A percentile compares a stretch with the other conserved stretches of the same genome.
Evolutionary conservation across 1,284 basidiomycete species (phyloP).

Genomic region (Pulveroboletus ridleyi): DNA sequence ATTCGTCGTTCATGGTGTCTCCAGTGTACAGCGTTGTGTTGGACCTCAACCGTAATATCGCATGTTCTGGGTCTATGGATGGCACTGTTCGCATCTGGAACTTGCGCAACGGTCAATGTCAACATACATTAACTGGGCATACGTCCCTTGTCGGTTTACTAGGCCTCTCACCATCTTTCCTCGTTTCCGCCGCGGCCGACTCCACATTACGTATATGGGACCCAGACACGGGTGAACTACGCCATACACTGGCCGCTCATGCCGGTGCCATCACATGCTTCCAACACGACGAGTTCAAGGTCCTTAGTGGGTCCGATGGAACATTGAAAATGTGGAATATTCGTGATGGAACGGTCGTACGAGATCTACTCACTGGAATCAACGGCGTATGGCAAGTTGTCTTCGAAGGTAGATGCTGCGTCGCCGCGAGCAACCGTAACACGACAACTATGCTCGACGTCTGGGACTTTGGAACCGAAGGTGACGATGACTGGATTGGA

Average conservation of each 20-base stretch:
- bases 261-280: conserved; percentile 97
- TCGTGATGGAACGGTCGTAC: conserved; percentile 80
- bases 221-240: conserved; percentile 80
- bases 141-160: conserved; percentile 90
- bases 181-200: conserved; percentile 95
- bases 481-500: conserved; percentile 62
- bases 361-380: conserved; percentile 88
- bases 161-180: conserved; percentile 85
- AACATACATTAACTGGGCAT: conserved; percentile 84
- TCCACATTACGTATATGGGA: conserved; percentile 94
- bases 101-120: conserved; percentile 78
- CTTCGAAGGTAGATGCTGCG: conserved; percentile 91
- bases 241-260: conserved; percentile 85
- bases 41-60: conserved; percentile 84
- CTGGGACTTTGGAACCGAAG: conserved; percentile 84
- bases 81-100: conserved; percentile 95
- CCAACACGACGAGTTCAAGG: conserved; percentile 97
- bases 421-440: conserved; percentile 88
- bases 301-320: conserved; percentile 93
- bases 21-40: conserved; percentile 92
- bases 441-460: conserved; percentile 84
- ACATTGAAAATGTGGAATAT: conserved; percentile 98
- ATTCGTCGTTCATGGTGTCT: conserved; percentile 12
- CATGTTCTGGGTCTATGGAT: conserved; percentile 96
- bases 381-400: conserved; percentile 96